phyloP scores from a whole-genome alignment of 2,329 filamentous ascomycete species.

The Rhytidhysteron rufulum region DNA sequence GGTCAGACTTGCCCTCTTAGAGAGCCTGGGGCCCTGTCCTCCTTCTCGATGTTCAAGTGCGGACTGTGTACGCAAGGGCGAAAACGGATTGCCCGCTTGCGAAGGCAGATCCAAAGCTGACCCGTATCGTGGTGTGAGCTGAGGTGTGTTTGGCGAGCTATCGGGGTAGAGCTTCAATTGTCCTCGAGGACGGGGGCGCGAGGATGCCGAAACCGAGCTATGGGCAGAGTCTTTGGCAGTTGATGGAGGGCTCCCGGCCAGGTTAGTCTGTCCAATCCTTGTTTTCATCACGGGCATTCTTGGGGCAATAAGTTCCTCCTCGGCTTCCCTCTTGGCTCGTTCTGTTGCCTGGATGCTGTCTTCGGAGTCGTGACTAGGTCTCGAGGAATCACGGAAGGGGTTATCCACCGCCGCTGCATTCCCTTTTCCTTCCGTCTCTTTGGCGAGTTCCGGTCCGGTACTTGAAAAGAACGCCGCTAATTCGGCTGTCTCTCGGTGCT shows the following conservation, averaged over 20 bases:
- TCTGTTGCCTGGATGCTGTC: not conserved
- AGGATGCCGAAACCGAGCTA: not conserved
- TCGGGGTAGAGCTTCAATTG: not conserved
- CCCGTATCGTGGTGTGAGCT: too few species aligned
- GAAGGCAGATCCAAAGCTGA: slow-evolving; percentile 2
- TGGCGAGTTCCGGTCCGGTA: not conserved
- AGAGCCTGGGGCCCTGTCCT: too few species aligned
- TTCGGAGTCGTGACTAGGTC: slow-evolving; percentile 11
- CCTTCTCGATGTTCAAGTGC: too few species aligned
- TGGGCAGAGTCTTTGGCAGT: slow-evolving; percentile 3
- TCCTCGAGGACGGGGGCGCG: not conserved
- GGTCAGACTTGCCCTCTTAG: slow-evolving; percentile 31
- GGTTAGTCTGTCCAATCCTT: not conserved
- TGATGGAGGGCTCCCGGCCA: not conserved
- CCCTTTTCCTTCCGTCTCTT: not conserved
- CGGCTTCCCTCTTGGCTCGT: not conserved
- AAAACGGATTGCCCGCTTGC: too few species aligned
- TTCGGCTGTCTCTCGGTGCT: not conserved
- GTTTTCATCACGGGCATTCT: not conserved
- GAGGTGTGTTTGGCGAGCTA: not conserved
- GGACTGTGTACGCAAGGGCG: too few species aligned
- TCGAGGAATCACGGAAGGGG: slow-evolving; percentile 9
- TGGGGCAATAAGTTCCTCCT: not conserved
- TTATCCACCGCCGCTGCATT: not conserved
- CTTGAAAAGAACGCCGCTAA: not conserved